These are phyloP conservation scores for Emmonsiellopsis sp. DNA, from an alignment of 2,329 filamentous ascomycete species.

Conservation along the genomic window DNA sequence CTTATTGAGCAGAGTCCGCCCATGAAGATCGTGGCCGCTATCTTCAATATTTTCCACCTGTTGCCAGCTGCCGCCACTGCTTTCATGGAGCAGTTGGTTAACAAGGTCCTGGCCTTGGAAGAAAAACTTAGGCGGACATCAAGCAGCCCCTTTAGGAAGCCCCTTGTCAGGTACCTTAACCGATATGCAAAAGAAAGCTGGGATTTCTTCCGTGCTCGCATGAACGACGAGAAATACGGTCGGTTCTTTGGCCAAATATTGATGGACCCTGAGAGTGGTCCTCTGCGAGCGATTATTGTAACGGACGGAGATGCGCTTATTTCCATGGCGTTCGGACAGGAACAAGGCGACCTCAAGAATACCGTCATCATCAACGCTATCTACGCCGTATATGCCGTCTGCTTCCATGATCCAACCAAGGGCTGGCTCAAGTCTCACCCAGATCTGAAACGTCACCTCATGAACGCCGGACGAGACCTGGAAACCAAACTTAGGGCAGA, in stretches of 20 bases:
- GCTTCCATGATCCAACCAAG: constrained; percentile 53
- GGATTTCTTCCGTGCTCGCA: constrained; percentile 64
- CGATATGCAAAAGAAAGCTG: constrained; percentile 85
- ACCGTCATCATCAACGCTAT: constrained; percentile 80
- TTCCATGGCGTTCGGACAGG: constrained; percentile 53
- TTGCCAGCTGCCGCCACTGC: constrained; percentile 79
- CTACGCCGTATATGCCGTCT: constrained; percentile 73
- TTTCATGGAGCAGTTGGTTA: constrained; percentile 84
- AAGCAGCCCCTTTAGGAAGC: constrained; percentile 81
- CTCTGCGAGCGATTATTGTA: constrained; percentile 65
- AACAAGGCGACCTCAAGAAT: constrained; percentile 59
- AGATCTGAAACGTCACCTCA: constrained; percentile 49
- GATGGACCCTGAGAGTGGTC: constrained; percentile 61
- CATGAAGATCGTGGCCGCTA: constrained; percentile 91
- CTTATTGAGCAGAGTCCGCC: constrained; percentile 85
- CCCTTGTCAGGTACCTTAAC: constrained; percentile 87
- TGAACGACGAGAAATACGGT: constrained; percentile 80
- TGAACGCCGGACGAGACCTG: constrained; percentile 64
- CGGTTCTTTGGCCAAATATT: constrained; percentile 86
- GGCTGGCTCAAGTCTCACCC: constrained; percentile 56
- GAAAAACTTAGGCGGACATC: constrained; percentile 75
- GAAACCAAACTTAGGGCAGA: constrained; percentile 65
- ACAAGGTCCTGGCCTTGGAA: constrained; percentile 84
- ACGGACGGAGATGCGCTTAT: constrained; percentile 66
- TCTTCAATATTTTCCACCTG: constrained; percentile 96